These are phyloP conservation scores for Exophiala sp. DNA, from an alignment of 2,329 filamentous ascomycete genomes.

Conservation along the genomic window DNA sequence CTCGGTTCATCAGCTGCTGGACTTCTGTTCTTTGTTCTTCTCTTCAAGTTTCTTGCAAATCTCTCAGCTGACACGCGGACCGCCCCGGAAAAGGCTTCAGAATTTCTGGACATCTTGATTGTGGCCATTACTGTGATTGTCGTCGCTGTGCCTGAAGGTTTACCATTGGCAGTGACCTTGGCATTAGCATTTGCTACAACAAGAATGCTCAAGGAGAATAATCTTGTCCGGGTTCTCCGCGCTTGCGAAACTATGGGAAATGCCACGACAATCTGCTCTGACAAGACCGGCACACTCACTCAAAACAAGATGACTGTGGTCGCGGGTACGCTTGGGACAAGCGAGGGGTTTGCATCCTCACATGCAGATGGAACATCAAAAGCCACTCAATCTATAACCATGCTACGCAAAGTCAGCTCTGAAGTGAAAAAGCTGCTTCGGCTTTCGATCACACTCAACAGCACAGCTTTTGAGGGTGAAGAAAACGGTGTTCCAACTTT, in stretches of 20 bases:
- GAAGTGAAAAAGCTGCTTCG: conserved; percentile 37
- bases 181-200: conserved; percentile 74
- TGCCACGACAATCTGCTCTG: conserved; percentile 74
- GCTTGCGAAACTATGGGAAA: conserved; percentile 81
- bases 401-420: conserved; percentile 30
- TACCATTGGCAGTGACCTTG: conserved; percentile 73
- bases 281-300: conserved; percentile 72
- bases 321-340: conserved; percentile 63
- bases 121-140: conserved; percentile 77
- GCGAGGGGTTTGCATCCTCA: conserved; percentile 47
- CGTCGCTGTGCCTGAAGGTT: conserved; percentile 73
- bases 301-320: conserved; percentile 76
- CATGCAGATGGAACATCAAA: conserved; percentile 11
- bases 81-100: conserved; percentile 72
- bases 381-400: conserved; percentile 12
- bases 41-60: conserved; percentile 77
- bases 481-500: conserved; percentile 64
- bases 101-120: conserved; percentile 72
- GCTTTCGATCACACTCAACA: conserved; percentile 49
- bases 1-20: conserved; percentile 71
- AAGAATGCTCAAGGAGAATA: conserved; percentile 73
- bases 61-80: conserved; percentile 54
- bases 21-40: conserved; percentile 76
- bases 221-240: conserved; percentile 70
- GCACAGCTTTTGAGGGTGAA: conserved; percentile 73